Base-by-base conservation (phyloP, 768 basidiomycete species). In the Gloeopeniophorella convolvens region DNA sequence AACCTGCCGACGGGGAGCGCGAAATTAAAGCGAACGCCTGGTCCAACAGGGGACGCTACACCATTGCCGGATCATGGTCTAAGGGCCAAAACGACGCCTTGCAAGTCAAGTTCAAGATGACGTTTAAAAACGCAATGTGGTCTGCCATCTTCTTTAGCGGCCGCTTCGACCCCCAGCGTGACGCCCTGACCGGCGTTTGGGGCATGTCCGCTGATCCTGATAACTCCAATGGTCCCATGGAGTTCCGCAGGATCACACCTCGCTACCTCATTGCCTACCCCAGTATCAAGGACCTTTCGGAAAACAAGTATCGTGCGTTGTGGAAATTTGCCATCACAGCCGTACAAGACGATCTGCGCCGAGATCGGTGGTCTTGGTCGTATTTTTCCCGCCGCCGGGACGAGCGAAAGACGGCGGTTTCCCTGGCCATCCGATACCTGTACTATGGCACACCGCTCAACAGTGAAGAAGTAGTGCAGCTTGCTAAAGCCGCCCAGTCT, bases 241-340 rank as follows among this genome's bases (percentile, higher is more conserved):
- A 64, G 35, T 60, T 66, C 49, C 63, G 60, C 45, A 50, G 60
- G 6, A 54, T 58, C 8, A 27, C 52, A 4, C 60, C 65, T 9
- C 54, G 55, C 26, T 33, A 61, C 24, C 42, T 66, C 23, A 46
- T 60, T 5, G 62, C 62, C 34, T 50, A 54, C 23, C 66, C 66
- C 2, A 43, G 60, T 2, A 60, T 64, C 16, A 35, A 52, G 9
- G 60, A 56, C 28, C 51, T 65, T 16, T 35, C 42, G 20, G 37
- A 43, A 9, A 62, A 62, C 48, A 59, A 54, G 43, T n/a, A 65
- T 4, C 61, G 59, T 10, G 62, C 64, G 6, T 42, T 62, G n/a
- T 69, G 66, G 68, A 48, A 34, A 5, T 68, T 60, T 37, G 68
- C 68, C 10, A 60, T 63, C 24, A 31, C 31, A 0, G 62, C 65